Evolutionary conservation across 495 filamentous ascomycete genomes (phyloP).

Genomic region (Ramalina peruviana): DNA sequence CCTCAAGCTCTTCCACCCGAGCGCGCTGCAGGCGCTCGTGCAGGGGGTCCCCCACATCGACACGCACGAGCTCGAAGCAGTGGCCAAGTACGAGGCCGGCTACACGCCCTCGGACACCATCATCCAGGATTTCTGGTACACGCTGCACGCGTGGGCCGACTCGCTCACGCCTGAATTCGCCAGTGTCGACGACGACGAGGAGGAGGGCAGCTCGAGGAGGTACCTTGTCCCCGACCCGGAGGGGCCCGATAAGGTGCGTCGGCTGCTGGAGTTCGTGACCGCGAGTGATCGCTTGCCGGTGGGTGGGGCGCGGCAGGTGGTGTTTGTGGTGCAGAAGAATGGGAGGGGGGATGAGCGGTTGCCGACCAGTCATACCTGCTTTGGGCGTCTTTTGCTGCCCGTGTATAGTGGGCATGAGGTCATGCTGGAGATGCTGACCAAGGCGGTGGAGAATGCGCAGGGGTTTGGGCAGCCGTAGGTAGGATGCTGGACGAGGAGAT

Average conservation of each 20-base stretch:
- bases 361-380: constrained; percentile 80
- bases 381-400: constrained; percentile 70
- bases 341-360: constrained; percentile 52
- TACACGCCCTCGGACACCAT: constrained; percentile 53
- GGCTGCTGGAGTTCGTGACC: constrained; percentile 86
- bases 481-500: too few relatives aligned
- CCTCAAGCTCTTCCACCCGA: constrained; percentile 54
- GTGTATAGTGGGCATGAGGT: constrained; percentile 59
- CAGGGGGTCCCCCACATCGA: constrained; percentile 74
- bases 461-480: constrained; percentile 54
- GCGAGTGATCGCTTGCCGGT: constrained; percentile 83
- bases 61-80: constrained; percentile 50
- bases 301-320: constrained; percentile 61
- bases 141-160: constrained; percentile 34
- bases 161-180: background rate
- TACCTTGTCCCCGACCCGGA: background rate
- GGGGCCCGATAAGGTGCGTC: constrained; percentile 45
- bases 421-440: constrained; percentile 55
- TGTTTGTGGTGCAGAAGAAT: constrained; percentile 72
- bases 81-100: constrained; percentile 62
- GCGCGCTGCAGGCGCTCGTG: constrained; percentile 57
- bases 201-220: constrained; percentile 30
- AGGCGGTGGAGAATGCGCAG: constrained; percentile 78
- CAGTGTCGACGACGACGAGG: constrained; percentile 7
- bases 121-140: constrained; percentile 70